Evolutionary conservation across 345 rosid genomes (phyloP).

Genomic region (Eutrema japonicum): DNA sequence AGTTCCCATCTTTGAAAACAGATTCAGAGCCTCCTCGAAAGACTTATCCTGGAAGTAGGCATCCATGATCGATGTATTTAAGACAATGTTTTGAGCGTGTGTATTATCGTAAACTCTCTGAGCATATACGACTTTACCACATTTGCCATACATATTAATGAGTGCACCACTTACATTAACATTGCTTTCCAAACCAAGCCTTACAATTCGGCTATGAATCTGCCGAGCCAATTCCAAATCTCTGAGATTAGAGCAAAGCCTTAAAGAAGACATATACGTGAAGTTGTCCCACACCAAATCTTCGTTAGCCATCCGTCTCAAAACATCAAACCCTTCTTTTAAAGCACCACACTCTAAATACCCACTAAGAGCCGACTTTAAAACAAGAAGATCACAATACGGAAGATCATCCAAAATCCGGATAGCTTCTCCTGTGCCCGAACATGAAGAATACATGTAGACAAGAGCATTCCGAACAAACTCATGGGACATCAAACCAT

Average conservation of each 20-base stretch:
- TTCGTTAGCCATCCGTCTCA: conserved; percentile 51
- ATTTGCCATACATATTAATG: conserved; percentile 82
- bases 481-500: conserved; percentile 61
- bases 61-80: conserved; percentile 67
- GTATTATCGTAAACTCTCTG: conserved; percentile 57
- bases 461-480: conserved; percentile 67
- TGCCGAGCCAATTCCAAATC: conserved; percentile 61
- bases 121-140: conserved; percentile 55
- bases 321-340: conserved; percentile 56
- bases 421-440: conserved; percentile 50
- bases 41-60: conserved; percentile 69
- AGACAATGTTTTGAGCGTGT: conserved; percentile 54
- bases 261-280: conserved; percentile 59
- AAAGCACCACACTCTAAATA: conserved; percentile 55
- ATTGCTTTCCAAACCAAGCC: conserved; percentile 46
- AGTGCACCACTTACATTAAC: conserved; percentile 52
- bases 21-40: conserved; percentile 72
- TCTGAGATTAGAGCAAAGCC: conserved; percentile 57
- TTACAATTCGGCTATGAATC: conserved; percentile 60
- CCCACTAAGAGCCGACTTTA: conserved; percentile 67
- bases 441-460: conserved; percentile 57
- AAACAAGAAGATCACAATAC: conserved; percentile 51
- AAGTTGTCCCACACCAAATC: conserved; percentile 55
- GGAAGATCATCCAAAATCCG: conserved; percentile 51
- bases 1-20: conserved; percentile 52